These are phyloP conservation scores for Chlorella variabilis DNA, from an alignment of 163 green algal species.

Conservation along the genomic window DNA sequence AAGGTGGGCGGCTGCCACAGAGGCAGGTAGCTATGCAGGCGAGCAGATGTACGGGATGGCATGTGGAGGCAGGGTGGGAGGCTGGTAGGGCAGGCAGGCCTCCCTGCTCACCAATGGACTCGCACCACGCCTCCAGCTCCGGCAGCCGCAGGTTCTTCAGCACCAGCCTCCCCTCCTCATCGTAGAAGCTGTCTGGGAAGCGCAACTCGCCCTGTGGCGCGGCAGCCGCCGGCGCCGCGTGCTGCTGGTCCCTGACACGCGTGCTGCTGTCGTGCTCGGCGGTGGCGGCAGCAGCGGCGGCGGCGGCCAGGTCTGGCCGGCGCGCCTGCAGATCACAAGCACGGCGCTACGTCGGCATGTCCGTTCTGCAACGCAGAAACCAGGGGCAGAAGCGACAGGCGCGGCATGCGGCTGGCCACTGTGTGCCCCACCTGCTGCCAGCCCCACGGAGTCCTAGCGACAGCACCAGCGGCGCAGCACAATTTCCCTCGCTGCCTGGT, in stretches of 20 bases:
- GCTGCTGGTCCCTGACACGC: conserved; percentile 3
- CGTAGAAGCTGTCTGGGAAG: conserved; percentile 35
- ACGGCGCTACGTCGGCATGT: too few relatives aligned
- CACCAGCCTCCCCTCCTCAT: conserved; percentile 62
- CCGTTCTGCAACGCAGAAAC: too few relatives aligned
- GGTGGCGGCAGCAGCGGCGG: background rate
- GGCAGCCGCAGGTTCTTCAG: conserved; percentile 75
- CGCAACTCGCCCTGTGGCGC: conserved; percentile 19
- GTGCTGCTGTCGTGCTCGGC: background rate
- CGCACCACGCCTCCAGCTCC: conserved; percentile 75
- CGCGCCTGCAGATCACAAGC: background rate
- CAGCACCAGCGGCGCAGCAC: too few relatives aligned
- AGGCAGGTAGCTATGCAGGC: too few relatives aligned
- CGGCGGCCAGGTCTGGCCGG: background rate
- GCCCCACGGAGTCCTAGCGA: background rate
- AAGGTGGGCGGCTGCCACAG: too few relatives aligned
- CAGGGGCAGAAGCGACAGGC: too few relatives aligned
- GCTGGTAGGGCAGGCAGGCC: too few relatives aligned
- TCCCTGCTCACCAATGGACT: conserved; percentile 37
- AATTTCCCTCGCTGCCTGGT: too few relatives aligned
- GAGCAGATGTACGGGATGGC: background rate
- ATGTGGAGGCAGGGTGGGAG: too few relatives aligned
- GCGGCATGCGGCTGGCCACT: too few relatives aligned
- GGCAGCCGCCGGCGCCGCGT: background rate
- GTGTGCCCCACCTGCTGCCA: background rate